These are phyloP conservation scores for Paspalum vaginatum DNA, from an alignment of 176 grass and related monocot genomes.

Conservation along the genomic window DNA sequence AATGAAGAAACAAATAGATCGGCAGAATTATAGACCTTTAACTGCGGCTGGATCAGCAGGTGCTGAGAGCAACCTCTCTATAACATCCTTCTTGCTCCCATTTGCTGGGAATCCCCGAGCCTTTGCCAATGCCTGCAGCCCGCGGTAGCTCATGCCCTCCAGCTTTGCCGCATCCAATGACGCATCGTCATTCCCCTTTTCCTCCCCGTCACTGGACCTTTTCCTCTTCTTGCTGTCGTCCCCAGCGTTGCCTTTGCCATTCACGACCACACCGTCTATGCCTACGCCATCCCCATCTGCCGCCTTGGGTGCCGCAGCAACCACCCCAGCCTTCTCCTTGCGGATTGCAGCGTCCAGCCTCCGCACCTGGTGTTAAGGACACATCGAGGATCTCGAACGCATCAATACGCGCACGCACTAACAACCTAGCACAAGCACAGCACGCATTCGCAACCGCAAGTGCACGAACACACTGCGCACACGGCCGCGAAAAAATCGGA, in stretches of 20 bases:
- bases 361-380: slow-evolving; percentile 42
- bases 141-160: slow-evolving; percentile 58
- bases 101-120: slow-evolving; percentile 49
- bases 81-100: slow-evolving; percentile 62
- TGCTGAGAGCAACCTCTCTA: slow-evolving; percentile 51
- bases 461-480: neutral
- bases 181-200: neutral
- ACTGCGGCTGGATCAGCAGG: slow-evolving; percentile 23
- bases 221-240: slow-evolving; percentile 40
- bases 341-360: slow-evolving; percentile 60
- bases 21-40: slow-evolving; percentile 31
- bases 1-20: neutral
- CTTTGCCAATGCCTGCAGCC: slow-evolving; percentile 65
- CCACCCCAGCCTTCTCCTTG: slow-evolving; percentile 38
- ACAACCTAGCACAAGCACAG: neutral
- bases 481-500: neutral
- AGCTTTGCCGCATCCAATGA: slow-evolving; percentile 48
- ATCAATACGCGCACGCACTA: neutral
- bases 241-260: neutral
- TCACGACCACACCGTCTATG: slow-evolving; percentile 16
- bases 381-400: neutral
- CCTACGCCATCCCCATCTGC: neutral
- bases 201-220: neutral
- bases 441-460: neutral
- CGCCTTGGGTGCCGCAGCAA: neutral